Conservation (phyloP, 2,329 filamentous ascomycete species). For the Penicillium sp. region DNA sequence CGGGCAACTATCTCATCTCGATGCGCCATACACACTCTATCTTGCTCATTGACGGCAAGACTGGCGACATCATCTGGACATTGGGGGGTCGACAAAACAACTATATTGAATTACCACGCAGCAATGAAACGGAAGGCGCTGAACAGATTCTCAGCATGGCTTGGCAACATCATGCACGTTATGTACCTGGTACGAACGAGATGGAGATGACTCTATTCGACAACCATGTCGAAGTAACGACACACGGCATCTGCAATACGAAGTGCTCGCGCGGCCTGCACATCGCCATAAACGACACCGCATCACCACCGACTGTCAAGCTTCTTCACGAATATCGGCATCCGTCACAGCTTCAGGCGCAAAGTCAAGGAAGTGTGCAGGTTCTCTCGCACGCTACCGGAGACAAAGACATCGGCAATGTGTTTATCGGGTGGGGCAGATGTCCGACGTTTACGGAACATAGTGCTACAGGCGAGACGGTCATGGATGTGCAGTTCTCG, state of each 20-base stretch:
- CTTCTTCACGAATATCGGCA: conserved; percentile 11
- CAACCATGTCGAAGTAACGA: conserved; percentile 3
- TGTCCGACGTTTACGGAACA: conserved; percentile 13
- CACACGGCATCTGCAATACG: conserved; percentile 1
- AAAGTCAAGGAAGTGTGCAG: conserved; percentile 12
- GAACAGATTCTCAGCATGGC: not conserved
- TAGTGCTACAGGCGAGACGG: not conserved
- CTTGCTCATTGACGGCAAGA: conserved; percentile 1
- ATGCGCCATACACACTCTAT: conserved; percentile 9
- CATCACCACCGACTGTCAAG: conserved; percentile 6
- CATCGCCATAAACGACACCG: conserved; percentile 5
- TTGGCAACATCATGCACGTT: conserved; percentile 14
- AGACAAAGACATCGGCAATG: conserved; percentile 1
- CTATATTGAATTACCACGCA: not conserved
- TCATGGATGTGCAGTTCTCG: conserved; percentile 13
- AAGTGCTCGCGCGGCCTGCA: conserved; percentile 5
- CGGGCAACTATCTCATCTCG: conserved; percentile 8
- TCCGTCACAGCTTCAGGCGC: conserved; percentile 10
- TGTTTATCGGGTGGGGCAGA: conserved; percentile 11
- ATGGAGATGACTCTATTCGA: conserved; percentile 10
- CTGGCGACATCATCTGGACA: not conserved
- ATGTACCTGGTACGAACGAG: conserved; percentile 8
- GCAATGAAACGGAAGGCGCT: not conserved
- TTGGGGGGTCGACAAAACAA: not conserved
- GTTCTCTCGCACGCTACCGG: not conserved